Conservation (phyloP, 257 asterid genomes). For the Avicennia marina region DNA sequence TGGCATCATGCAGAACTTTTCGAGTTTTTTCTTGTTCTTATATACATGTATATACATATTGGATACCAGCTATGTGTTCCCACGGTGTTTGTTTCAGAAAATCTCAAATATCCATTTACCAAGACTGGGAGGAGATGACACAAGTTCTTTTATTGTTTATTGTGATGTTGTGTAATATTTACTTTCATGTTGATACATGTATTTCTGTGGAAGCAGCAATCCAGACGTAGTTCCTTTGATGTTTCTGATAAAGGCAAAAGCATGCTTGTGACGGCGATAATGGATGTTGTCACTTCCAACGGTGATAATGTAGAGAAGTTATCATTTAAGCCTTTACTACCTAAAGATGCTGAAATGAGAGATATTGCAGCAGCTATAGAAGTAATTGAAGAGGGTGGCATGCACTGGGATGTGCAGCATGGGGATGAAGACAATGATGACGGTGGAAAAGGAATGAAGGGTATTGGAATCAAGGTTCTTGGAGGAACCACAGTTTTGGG, state of each 20-base stretch:
- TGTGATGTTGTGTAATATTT: slow-evolving; percentile 11
- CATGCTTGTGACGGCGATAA: slow-evolving; percentile 97
- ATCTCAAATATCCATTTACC: too few species aligned
- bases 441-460: slow-evolving; percentile 83
- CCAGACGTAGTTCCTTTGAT: slow-evolving; percentile 72
- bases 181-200: slow-evolving; percentile 35
- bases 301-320: slow-evolving; percentile 68
- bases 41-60: too few species aligned
- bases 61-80: too few species aligned
- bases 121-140: neutral
- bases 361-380: slow-evolving; percentile 95
- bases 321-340: slow-evolving; percentile 62
- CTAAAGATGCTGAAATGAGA: slow-evolving; percentile 76
- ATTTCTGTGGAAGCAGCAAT: slow-evolving; percentile 60
- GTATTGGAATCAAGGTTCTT: slow-evolving; percentile 94
- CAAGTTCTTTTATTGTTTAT: slow-evolving; percentile 8
- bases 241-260: slow-evolving; percentile 91
- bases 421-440: slow-evolving; percentile 43
- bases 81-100: neutral
- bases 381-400: slow-evolving; percentile 87
- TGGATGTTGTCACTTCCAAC: slow-evolving; percentile 92
- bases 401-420: slow-evolving; percentile 86
- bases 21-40: too few species aligned
- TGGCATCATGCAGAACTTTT: too few species aligned
- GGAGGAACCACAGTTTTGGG: slow-evolving; percentile 95